Base-by-base conservation (phyloP, 768 basidiomycete species). In the Hysterangium stoloniferum region DNA sequence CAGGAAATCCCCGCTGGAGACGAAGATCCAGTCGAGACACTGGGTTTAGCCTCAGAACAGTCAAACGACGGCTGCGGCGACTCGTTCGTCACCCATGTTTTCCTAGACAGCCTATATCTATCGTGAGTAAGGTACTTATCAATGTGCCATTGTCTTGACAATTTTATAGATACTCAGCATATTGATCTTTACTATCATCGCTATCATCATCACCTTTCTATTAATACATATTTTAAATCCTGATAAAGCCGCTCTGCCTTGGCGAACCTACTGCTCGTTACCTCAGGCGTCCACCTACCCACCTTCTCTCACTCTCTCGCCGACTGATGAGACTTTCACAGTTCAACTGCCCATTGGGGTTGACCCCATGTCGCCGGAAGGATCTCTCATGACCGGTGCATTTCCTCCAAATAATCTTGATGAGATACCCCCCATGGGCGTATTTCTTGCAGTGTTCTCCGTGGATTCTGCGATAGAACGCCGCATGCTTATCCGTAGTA, bases 161-260 rank as follows among this genome's bases (percentile, higher is more conserved):
- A 29, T n/a, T 8, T 43, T 29, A 29, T 52, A 85, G 84, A 68
- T 86, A 56, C 72, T 87, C 52, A 73, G 83, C 25, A 71, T 89
- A 58, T 73, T 93, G 54, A 70, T 92, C 48, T 76, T 95, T 59
- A 82, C 83, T 46, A 71, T 82, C 55, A 83, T 96, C 63, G 86
- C 86, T 47, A 80, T 89, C 53, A 80, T 81, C 54, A 73, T 94
- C 59, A 94, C 93, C 27, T 78, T 93, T 53, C 72, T 89, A 49
- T 75, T 97, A 67, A 92, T 92, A 61, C 86, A 96, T 66, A 77
- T 94, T 54, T 77, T 97, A 62, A 94, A 96, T 64, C 94, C 93
- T 52, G 95, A 98, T 75, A 97, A 96, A 66, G 83, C 86, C 46
- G 86, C 92, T 19, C 71, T 96, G 6, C 93, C 93, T 40, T 98